phyloP scores from a whole-genome alignment of 2,329 filamentous ascomycete genomes.

The Talaromyces sp. region DNA sequence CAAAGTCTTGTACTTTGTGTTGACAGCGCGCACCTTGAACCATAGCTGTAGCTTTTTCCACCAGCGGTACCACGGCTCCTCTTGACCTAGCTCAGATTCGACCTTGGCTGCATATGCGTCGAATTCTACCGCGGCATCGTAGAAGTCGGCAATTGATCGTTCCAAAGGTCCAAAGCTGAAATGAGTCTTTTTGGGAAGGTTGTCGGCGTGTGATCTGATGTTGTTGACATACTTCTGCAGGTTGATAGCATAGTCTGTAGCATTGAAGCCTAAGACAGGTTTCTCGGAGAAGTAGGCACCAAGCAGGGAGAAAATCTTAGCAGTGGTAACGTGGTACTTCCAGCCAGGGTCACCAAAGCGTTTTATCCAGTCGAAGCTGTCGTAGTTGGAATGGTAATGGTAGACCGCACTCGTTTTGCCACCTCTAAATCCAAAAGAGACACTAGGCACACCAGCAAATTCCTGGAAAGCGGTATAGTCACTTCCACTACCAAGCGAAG shows the following conservation, averaged over 20 bases:
- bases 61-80: constrained; percentile 76
- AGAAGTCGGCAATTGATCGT: constrained; percentile 48
- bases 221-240: constrained; percentile 47
- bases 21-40: constrained; percentile 63
- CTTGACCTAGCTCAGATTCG: constrained; percentile 47
- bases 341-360: constrained; percentile 66
- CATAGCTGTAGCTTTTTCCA: constrained; percentile 64
- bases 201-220: constrained; percentile 28
- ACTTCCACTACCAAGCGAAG: constrained; percentile 68
- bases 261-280: constrained; percentile 62
- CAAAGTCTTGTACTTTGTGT: constrained; percentile 77
- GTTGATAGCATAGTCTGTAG: constrained; percentile 61
- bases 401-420: constrained; percentile 52
- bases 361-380: constrained; percentile 81
- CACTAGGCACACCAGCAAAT: constrained; percentile 62
- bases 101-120: constrained; percentile 52
- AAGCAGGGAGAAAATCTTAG: constrained; percentile 63
- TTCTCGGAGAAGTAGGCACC: constrained; percentile 61
- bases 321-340: constrained; percentile 60
- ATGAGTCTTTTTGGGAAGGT: constrained; percentile 24
- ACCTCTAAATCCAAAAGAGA: constrained; percentile 60
- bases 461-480: constrained; percentile 76
- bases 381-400: constrained; percentile 82
- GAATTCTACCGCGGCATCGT: constrained; percentile 48
- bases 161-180: constrained; percentile 49